A percentile compares a stretch with the other conserved stretches of the same genome.
These are phyloP conservation scores for Dysphania ambrosioides DNA, from an alignment of 148 eudicot species.

Conservation along the genomic window DNA sequence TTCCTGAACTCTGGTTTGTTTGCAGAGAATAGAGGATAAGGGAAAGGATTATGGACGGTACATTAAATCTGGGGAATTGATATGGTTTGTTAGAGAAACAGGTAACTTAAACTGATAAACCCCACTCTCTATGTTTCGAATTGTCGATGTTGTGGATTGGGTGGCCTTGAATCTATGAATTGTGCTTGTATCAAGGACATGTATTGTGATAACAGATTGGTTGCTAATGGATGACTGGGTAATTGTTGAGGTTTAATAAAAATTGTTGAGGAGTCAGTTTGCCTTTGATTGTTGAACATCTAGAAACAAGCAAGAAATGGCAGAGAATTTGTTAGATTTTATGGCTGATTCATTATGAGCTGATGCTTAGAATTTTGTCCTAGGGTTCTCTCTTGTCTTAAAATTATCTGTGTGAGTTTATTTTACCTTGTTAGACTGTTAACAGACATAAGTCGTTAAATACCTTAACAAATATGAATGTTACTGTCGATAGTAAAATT, in stretches of 20 bases:
- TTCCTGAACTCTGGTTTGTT: conserved; percentile 20
- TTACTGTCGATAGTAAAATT: too few relatives aligned
- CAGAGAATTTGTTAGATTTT: background rate
- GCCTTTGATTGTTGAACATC: background rate
- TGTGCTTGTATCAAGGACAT: too few relatives aligned
- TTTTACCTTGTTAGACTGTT: background rate
- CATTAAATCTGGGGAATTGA: conserved; percentile 66
- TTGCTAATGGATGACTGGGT: background rate
- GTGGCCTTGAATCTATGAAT: background rate
- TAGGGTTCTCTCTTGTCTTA: too few relatives aligned
- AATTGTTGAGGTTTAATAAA: background rate
- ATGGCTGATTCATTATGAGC: background rate
- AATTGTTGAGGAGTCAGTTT: background rate
- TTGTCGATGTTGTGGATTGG: background rate
- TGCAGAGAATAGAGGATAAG: conserved; percentile 85
- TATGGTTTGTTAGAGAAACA: conserved; percentile 98
- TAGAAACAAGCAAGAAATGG: background rate
- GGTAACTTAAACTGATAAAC: conserved; percentile 46
- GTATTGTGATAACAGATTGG: too few relatives aligned
- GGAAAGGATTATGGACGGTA: conserved; percentile 87
- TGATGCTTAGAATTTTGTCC: background rate
- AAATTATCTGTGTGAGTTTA: background rate
- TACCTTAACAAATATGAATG: background rate
- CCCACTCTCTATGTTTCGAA: background rate
- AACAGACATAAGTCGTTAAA: background rate